Base-by-base conservation (phyloP, 805 yeast species). In the Ogataea pilisensis region DNA sequence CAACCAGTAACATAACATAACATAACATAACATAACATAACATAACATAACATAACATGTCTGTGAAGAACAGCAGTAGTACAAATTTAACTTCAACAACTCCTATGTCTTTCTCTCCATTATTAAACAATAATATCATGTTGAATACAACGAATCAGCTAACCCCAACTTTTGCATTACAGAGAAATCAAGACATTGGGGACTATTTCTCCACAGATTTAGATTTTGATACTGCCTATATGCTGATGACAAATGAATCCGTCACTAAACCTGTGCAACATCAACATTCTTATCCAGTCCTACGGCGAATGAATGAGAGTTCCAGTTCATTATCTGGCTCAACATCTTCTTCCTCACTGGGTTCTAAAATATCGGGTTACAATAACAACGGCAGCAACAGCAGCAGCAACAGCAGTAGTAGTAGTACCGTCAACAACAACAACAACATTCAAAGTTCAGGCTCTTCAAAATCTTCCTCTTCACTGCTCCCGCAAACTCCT, bases 181-280 rank as follows among this genome's bases (percentile, higher is more conserved):
- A 25, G 2, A 14, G n/a, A 22, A 37, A 17, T 8, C 29, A 36
- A 14, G 35, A 39, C 29, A 12, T 29, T 12, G 11, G 25, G 16
- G 51, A 45, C 18, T 53, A 49, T 25, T 51, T 53, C 32, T 44
- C 57, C 2, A 24, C 59, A 5, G 61, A 59, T 36, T 43, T 61
- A 29, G 68, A 64, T 36, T 64, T 64, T 42, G 67, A 64, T 32
- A 63, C 68, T 2, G 68, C 68, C 3, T 61, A 60, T 36, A 48
- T 55, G 57, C 49, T 63, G 28, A 63, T 64, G 58, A 54, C 50
- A 7, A 45, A 46, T 25, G 54, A 50, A 22, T 9, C 34, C 27
- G 11, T 24, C 7, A 24, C 26, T 24, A 24, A 24, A 24, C 26
- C 26, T 24, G 26, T 25, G n/a, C 24, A n/a, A 12, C 14, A 12